A percentile compares a stretch with the other conserved stretches of the same genome.
Conservation (phyloP, 2,329 filamentous ascomycete species). For the Stachybotrys echinatus region DNA sequence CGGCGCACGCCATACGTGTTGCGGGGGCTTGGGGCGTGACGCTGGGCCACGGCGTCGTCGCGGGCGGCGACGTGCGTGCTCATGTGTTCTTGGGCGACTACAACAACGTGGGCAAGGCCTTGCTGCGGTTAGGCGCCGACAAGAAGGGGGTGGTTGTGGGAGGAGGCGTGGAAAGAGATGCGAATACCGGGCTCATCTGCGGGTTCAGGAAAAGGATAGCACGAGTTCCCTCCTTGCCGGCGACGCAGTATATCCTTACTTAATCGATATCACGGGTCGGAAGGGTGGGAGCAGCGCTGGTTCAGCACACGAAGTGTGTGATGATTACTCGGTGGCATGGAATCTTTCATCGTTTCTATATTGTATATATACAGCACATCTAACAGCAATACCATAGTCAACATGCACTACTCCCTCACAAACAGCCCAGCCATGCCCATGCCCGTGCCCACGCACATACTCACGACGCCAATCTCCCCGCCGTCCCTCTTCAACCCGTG, state of each 20-base stretch:
- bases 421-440: conserved; percentile 69
- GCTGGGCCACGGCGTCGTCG: conserved; percentile 49
- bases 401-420: conserved; percentile 49
- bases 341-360: neutral
- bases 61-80: conserved; percentile 29
- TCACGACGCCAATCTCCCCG: conserved; percentile 72
- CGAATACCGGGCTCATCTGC: conserved; percentile 30
- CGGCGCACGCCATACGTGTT: conserved; percentile 47
- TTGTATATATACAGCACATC: neutral
- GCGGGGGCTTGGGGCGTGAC: conserved; percentile 48
- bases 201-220: conserved; percentile 13
- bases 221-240: neutral
- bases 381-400: neutral
- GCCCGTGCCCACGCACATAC: conserved; percentile 78
- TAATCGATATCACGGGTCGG: no score
- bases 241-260: no score
- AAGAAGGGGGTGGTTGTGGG: conserved; percentile 37
- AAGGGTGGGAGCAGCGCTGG: no score
- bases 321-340: no score
- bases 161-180: conserved; percentile 33
- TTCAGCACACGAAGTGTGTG: no score
- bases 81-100: conserved; percentile 54
- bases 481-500: conserved; percentile 62
- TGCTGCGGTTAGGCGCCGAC: conserved; percentile 28
- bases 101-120: conserved; percentile 29